Percentiles rank a stretch among this genome's conserved stretches.
Evolutionary conservation across 169 alveolate genomes (phyloP).

Genomic region (Perkinsus chesapeaki): DNA sequence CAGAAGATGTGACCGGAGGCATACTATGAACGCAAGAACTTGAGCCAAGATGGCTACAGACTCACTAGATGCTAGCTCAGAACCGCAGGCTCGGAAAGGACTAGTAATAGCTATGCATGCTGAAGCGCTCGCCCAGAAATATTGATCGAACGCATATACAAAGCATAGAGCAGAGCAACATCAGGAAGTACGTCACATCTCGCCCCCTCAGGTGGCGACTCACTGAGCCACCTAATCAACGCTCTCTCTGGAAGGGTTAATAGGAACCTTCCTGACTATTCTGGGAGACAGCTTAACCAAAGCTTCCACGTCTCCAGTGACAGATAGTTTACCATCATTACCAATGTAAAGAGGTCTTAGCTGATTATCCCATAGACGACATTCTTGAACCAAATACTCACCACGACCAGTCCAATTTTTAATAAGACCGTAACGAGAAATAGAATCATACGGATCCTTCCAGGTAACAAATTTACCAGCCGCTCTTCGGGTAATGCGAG

Average conservation of each 20-base stretch:
- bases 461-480: background rate
- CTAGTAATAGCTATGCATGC: background rate
- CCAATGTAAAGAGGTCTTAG: background rate
- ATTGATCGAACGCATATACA: background rate
- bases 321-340: background rate
- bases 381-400: background rate
- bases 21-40: background rate
- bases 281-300: too few species aligned
- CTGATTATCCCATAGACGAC: background rate
- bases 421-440: background rate
- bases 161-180: background rate
- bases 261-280: background rate
- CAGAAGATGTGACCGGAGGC: background rate
- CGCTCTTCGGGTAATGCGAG: background rate
- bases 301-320: too few species aligned
- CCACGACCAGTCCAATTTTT: background rate
- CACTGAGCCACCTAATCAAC: background rate
- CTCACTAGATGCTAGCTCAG: background rate
- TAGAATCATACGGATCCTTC: background rate
- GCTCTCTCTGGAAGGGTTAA: background rate
- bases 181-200: background rate
- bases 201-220: background rate
- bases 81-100: background rate
- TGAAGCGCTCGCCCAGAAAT: background rate
- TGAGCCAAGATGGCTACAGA: slow-evolving; percentile 2